Evolutionary conservation across 371 early-diverging fungal genomes (phyloP).

Genomic region (Apophysomyces variabilis): DNA sequence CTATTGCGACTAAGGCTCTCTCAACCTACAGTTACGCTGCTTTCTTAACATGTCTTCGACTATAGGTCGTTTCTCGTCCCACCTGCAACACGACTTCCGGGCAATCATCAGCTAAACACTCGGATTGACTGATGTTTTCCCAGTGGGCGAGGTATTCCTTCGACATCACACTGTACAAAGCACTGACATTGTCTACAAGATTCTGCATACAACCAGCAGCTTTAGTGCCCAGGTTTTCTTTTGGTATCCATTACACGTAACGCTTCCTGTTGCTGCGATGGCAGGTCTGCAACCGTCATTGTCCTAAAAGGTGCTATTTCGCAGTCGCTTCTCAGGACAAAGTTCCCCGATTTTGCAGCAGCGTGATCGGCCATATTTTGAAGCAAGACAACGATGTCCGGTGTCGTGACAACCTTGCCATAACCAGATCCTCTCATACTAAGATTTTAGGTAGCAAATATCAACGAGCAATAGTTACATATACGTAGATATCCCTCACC

Average conservation of each 20-base stretch:
- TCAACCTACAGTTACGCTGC: slow-evolving; percentile 33
- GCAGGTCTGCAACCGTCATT: not conserved
- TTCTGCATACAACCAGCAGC: slow-evolving; percentile 14
- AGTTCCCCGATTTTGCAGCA: no score
- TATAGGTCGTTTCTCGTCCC: not conserved
- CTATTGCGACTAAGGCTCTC: slow-evolving; percentile 26
- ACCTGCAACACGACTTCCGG: slow-evolving; percentile 27
- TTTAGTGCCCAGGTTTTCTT: not conserved
- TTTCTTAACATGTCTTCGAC: no score
- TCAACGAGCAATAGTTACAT: no score
- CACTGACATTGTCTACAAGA: slow-evolving; percentile 27
- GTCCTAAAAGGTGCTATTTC: not conserved
- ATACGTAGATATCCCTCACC: no score
- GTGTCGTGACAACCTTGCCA: no score
- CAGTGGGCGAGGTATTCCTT: slow-evolving; percentile 27
- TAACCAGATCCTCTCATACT: no score
- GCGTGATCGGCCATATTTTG: no score
- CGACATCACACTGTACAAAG: slow-evolving; percentile 25
- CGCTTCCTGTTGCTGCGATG: not conserved
- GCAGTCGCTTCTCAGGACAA: not conserved
- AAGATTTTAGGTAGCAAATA: no score
- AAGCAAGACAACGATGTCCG: no score
- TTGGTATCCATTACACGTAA: not conserved
- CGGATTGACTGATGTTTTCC: slow-evolving; percentile 21
- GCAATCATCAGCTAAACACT: slow-evolving; percentile 18